These are phyloP conservation scores for Microsporum ferrugineum DNA, from an alignment of 2,329 filamentous ascomycete genomes.

Conservation along the genomic window DNA sequence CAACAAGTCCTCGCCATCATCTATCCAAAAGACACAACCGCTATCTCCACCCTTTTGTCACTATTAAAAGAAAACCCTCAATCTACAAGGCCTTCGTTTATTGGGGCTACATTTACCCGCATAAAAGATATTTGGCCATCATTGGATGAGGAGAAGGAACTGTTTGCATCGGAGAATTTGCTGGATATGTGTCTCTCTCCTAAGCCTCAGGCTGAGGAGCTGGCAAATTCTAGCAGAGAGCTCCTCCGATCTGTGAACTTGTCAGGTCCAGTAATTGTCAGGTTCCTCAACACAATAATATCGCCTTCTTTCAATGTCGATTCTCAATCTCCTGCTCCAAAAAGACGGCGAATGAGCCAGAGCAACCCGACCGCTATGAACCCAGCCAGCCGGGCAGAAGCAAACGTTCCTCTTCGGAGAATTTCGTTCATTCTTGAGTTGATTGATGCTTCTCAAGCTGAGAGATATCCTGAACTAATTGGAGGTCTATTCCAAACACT, in stretches of 20 bases:
- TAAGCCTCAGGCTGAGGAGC: slow-evolving; percentile 17
- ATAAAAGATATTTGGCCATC: slow-evolving; percentile 59
- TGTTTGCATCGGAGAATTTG: slow-evolving; percentile 27
- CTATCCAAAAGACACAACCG: slow-evolving; percentile 46
- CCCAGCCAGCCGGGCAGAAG: slow-evolving; percentile 45
- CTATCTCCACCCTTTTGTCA: slow-evolving; percentile 43
- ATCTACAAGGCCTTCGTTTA: slow-evolving; percentile 43
- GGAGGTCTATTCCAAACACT: slow-evolving; percentile 71
- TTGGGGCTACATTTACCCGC: slow-evolving; percentile 55
- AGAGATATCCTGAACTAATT: slow-evolving; percentile 62
- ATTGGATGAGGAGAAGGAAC: slow-evolving; percentile 28
- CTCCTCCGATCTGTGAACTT: slow-evolving; percentile 63
- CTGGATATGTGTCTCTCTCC: slow-evolving; percentile 31
- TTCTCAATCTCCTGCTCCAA: slow-evolving; percentile 60
- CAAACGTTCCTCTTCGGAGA: slow-evolving; percentile 58
- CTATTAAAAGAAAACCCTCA: slow-evolving; percentile 38
- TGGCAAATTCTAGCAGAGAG: slow-evolving; percentile 41
- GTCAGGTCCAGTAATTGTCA: slow-evolving; percentile 57
- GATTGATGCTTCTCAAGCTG: slow-evolving; percentile 67
- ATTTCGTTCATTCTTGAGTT: slow-evolving; percentile 82
- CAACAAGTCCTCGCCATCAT: slow-evolving; percentile 43
- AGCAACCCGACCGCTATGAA: slow-evolving; percentile 54
- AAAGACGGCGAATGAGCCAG: slow-evolving; percentile 67
- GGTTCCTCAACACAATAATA: slow-evolving; percentile 63
- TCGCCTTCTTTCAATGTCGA: slow-evolving; percentile 58